Percentiles rank a stretch among this genome's conserved stretches.
phyloP scores from a whole-genome alignment of 192 early-diverging fungal species.

The Blastocladiella britannica region DNA sequence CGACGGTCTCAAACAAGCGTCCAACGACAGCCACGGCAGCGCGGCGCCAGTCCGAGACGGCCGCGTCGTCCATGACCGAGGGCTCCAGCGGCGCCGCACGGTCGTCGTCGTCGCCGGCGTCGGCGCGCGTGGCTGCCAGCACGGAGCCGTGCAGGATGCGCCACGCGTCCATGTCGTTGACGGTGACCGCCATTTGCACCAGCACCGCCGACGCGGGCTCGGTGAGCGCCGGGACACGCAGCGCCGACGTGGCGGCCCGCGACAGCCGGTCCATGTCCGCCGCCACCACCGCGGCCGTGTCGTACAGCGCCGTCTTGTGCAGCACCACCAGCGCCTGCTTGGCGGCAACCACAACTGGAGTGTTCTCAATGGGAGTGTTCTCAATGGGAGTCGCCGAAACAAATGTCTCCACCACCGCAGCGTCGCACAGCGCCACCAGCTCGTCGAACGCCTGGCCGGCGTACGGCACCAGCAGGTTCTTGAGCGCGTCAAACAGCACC shows the following conservation, averaged over 20 bases:
- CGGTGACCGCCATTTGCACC: constrained; percentile 57
- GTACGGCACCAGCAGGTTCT: constrained; percentile 16
- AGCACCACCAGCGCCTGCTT: constrained; percentile 45
- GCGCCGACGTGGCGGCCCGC: constrained; percentile 7
- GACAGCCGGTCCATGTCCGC: constrained; percentile 54
- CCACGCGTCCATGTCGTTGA: constrained; percentile 60
- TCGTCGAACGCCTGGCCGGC: constrained; percentile 2
- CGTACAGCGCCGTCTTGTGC: constrained; percentile 52
- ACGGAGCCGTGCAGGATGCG: constrained; percentile 69
- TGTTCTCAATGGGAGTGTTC: background rate
- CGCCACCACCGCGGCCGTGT: constrained; percentile 47
- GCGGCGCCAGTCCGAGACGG: constrained; percentile 24
- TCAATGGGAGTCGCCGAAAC: too few relatives aligned
- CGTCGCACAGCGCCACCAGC: constrained; percentile 17
- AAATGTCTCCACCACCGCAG: constrained; percentile 23
- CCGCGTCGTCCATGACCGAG: background rate
- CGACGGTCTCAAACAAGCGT: constrained; percentile 63
- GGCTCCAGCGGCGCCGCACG: too few relatives aligned
- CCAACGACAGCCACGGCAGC: constrained; percentile 46
- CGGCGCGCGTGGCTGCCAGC: constrained; percentile 54
- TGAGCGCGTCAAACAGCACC: constrained; percentile 21
- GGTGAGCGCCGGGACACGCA: constrained; percentile 1
- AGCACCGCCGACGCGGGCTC: constrained; percentile 24
- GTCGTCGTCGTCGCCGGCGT: constrained; percentile 29
- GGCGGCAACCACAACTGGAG: too few relatives aligned